phyloP scores from a whole-genome alignment of 306 rosid genomes.

The Senna tora region DNA sequence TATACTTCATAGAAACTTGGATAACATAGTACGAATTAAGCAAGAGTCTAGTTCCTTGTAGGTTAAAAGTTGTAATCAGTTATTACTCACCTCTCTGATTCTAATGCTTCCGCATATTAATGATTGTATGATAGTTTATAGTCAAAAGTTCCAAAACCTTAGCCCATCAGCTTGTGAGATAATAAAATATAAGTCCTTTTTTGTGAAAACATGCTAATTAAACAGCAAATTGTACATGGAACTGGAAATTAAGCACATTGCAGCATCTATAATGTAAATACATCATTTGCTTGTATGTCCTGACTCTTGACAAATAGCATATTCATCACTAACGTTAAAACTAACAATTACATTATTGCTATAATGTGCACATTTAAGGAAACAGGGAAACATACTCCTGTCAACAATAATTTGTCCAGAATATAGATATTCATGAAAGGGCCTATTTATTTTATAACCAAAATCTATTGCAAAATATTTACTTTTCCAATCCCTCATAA shows the following conservation, averaged over 20 bases:
- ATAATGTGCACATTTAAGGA: conserved; percentile 1
- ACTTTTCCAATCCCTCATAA: conserved; percentile 3
- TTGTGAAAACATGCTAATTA: not conserved
- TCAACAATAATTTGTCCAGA: conserved; percentile 10
- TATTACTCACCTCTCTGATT: not conserved
- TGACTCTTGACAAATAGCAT: not conserved
- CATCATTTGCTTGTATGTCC: not conserved
- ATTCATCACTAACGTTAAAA: not conserved
- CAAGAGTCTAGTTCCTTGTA: not conserved
- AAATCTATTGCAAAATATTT: conserved; percentile 25
- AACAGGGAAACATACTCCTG: not conserved
- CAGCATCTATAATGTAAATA: not conserved
- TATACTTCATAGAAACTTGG: not conserved
- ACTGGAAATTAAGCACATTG: conserved; percentile 8
- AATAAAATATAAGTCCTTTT: conserved; percentile 22
- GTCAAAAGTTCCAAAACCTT: not conserved
- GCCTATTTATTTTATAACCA: conserved; percentile 1
- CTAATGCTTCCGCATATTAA: not conserved
- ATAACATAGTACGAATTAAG: conserved; percentile 12
- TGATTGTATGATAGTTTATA: not conserved
- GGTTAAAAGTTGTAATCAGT: not conserved
- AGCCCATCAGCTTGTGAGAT: conserved; percentile 9
- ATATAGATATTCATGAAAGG: conserved; percentile 6
- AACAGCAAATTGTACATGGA: not conserved
- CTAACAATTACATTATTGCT: conserved; percentile 1